These are phyloP conservation scores for Onygena corvina DNA, from an alignment of 2,329 filamentous ascomycete genomes.

Conservation along the genomic window DNA sequence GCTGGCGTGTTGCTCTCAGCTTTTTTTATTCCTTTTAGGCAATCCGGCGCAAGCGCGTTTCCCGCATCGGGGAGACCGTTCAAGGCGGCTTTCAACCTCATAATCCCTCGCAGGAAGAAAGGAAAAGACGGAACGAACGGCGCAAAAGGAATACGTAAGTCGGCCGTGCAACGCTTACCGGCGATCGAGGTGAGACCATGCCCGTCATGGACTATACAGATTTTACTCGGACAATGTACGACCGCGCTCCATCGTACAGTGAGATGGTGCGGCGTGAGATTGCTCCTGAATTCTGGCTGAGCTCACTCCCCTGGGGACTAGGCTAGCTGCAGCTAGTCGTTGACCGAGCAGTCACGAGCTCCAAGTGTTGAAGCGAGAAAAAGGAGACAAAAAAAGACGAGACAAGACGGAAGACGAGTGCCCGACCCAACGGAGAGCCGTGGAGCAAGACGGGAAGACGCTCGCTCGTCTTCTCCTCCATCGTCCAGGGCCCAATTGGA, in stretches of 20 bases:
- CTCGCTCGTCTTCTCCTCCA: background rate
- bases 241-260: too few species aligned
- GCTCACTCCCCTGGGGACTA: too few species aligned
- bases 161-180: background rate
- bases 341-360: background rate
- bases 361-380: background rate
- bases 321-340: too few species aligned
- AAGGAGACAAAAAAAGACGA: background rate
- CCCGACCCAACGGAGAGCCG: constrained; percentile 1
- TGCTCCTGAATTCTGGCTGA: too few species aligned
- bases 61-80: background rate
- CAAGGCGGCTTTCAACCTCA: background rate
- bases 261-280: too few species aligned
- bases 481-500: background rate
- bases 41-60: constrained; percentile 3
- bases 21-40: background rate
- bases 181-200: background rate
- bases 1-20: background rate
- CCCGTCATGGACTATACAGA: background rate
- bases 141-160: too few species aligned
- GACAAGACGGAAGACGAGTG: background rate
- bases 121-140: background rate
- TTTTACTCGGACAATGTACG: too few species aligned
- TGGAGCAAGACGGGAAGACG: constrained; percentile 1
- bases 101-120: background rate